Conservation (phyloP, 495 filamentous ascomycete genomes). For the Neurospora pannonica region DNA sequence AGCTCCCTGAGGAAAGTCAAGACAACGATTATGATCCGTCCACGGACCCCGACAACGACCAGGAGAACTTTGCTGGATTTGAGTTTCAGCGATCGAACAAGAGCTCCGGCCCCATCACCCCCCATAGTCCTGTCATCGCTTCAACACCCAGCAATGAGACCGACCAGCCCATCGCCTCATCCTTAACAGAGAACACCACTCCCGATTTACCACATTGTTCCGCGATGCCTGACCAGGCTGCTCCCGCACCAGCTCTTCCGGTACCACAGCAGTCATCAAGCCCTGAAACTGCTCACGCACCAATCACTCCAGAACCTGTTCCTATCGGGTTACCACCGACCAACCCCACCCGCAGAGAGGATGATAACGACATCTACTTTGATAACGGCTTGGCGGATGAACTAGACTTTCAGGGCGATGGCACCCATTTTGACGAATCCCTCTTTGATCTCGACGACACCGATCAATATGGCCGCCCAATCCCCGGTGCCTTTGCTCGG, state of each 20-base stretch:
- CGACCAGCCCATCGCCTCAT: constrained; percentile 41
- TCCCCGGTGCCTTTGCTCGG: constrained; percentile 38
- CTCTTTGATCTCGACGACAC: constrained; percentile 64
- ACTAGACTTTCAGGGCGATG: constrained; percentile 38
- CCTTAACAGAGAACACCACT: constrained; percentile 34
- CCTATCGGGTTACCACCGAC: constrained; percentile 12
- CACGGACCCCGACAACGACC: constrained; percentile 37
- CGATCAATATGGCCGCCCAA: constrained; percentile 43
- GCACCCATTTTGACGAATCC: constrained; percentile 62
- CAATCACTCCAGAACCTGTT: constrained; percentile 6
- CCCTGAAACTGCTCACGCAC: background rate
- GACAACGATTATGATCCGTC: constrained; percentile 10
- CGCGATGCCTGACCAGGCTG: background rate
- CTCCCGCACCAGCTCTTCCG: background rate
- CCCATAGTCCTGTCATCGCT: constrained; percentile 34
- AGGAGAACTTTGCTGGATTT: constrained; percentile 46
- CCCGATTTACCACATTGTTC: constrained; percentile 9
- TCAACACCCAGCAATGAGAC: constrained; percentile 45
- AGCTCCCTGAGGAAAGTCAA: constrained; percentile 13
- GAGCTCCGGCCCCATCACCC: constrained; percentile 37
- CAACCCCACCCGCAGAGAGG: background rate
- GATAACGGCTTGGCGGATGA: constrained; percentile 61
- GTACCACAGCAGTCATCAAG: constrained; percentile 3
- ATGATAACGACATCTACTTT: constrained; percentile 73
- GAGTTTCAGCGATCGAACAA: constrained; percentile 42